These are phyloP conservation scores for Tricholoma matsutake DNA, from an alignment of 768 basidiomycete species.

Conservation along the genomic window DNA sequence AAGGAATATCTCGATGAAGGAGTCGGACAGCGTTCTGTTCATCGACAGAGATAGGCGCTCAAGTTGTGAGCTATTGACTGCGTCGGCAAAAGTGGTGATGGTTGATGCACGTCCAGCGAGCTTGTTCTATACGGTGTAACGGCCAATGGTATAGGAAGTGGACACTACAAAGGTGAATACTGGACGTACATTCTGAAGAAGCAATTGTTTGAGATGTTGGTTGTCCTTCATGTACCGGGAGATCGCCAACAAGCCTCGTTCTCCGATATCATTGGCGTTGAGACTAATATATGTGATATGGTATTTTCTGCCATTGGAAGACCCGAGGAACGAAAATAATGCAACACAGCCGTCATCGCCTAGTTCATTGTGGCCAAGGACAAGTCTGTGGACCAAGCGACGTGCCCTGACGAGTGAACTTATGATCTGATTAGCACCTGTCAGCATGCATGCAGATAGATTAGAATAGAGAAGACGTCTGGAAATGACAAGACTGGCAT, in stretches of 20 bases:
- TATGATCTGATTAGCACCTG: slow-evolving; percentile 55
- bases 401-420: slow-evolving; percentile 40
- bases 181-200: slow-evolving; percentile 50
- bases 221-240: slow-evolving; percentile 49
- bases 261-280: slow-evolving; percentile 54
- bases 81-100: slow-evolving; percentile 38
- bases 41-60: slow-evolving; percentile 49
- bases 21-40: slow-evolving; percentile 47
- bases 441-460: not conserved
- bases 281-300: slow-evolving; percentile 53
- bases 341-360: slow-evolving; percentile 54
- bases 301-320: slow-evolving; percentile 43
- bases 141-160: not conserved
- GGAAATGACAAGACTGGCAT: not conserved
- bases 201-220: slow-evolving; percentile 42
- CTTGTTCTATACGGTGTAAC: slow-evolving; percentile 16
- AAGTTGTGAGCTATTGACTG: slow-evolving; percentile 54
- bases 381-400: slow-evolving; percentile 47
- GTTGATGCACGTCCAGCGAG: slow-evolving; percentile 32
- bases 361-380: slow-evolving; percentile 54
- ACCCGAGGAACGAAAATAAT: slow-evolving; percentile 53
- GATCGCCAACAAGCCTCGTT: slow-evolving; percentile 53
- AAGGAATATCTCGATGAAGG: slow-evolving; percentile 49
- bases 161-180: not conserved
- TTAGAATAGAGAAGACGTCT: not conserved